Conservation (phyloP, 208 protist species). For the Leishmania turanica region DNA sequence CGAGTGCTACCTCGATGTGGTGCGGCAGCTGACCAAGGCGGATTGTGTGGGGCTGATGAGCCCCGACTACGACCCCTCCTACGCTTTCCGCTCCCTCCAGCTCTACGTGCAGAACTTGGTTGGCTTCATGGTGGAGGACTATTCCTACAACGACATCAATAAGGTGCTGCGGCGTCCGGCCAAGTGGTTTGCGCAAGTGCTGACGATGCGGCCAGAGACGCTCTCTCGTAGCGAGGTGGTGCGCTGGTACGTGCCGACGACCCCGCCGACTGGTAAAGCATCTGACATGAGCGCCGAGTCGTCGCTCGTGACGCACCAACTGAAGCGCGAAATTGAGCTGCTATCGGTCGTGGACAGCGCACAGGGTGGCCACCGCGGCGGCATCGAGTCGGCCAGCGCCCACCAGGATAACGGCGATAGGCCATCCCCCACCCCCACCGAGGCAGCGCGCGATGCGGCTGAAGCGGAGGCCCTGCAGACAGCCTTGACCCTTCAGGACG, state of each 20-base stretch:
- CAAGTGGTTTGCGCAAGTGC: slow-evolving; percentile 82
- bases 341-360: slow-evolving; percentile 35
- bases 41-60: slow-evolving; percentile 72
- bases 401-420: slow-evolving; percentile 16
- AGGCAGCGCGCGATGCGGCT: slow-evolving; percentile 13
- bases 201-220: slow-evolving; percentile 80
- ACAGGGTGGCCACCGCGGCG: slow-evolving; percentile 28
- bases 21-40: slow-evolving; percentile 55
- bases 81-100: slow-evolving; percentile 72
- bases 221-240: slow-evolving; percentile 50
- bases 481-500: slow-evolving; percentile 67
- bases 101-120: slow-evolving; percentile 87
- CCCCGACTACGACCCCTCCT: slow-evolving; percentile 53
- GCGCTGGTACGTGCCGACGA: slow-evolving; percentile 34
- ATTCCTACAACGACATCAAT: slow-evolving; percentile 87
- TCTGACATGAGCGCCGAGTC: slow-evolving; percentile 22
- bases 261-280: slow-evolving; percentile 16
- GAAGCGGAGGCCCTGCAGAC: slow-evolving; percentile 43
- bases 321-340: slow-evolving; percentile 41
- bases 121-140: slow-evolving; percentile 84
- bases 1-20: slow-evolving; percentile 59
- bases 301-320: slow-evolving; percentile 29
- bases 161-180: slow-evolving; percentile 72
- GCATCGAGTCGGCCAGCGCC: slow-evolving; percentile 28
- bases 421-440: slow-evolving; percentile 15